phyloP scores from a whole-genome alignment of 2,329 filamentous ascomycete species.

The Shiraia bambusicola region DNA sequence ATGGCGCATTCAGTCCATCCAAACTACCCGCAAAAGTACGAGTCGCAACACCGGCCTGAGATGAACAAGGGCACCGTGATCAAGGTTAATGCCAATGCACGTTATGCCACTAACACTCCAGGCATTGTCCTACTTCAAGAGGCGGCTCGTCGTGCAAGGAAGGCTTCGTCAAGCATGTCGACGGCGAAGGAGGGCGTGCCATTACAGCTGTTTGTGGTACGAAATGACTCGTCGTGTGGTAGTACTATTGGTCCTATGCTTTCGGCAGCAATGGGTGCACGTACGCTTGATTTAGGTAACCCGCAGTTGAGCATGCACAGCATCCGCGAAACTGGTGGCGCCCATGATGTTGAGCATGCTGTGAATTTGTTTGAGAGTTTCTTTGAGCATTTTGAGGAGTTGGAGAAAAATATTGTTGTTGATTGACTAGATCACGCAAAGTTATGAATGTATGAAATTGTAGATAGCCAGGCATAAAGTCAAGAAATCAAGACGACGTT shows the following conservation, averaged over 20 bases:
- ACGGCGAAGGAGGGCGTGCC: slow-evolving; percentile 68
- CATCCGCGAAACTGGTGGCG: slow-evolving; percentile 88
- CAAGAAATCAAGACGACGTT: slow-evolving; percentile 3
- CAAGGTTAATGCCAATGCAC: slow-evolving; percentile 97
- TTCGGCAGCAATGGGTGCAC: slow-evolving; percentile 77
- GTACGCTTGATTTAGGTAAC: slow-evolving; percentile 91
- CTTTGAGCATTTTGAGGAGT: slow-evolving; percentile 77
- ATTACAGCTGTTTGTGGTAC: slow-evolving; percentile 91
- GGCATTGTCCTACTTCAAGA: slow-evolving; percentile 93
- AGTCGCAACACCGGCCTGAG: slow-evolving; percentile 83
- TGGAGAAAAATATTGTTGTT: slow-evolving; percentile 77
- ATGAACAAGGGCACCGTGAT: slow-evolving; percentile 97
- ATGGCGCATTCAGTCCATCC: slow-evolving; percentile 97
- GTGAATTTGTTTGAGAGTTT: slow-evolving; percentile 86
- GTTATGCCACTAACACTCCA: slow-evolving; percentile 94
- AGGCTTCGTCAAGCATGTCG: slow-evolving; percentile 45
- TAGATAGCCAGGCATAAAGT: not conserved
- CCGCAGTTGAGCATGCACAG: slow-evolving; percentile 96
- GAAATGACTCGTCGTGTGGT: slow-evolving; percentile 92
- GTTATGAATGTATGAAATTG: slow-evolving; percentile 17
- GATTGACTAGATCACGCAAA: slow-evolving; percentile 57
- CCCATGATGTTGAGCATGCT: slow-evolving; percentile 82
- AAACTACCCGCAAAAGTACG: slow-evolving; percentile 91
- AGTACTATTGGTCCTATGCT: slow-evolving; percentile 98
- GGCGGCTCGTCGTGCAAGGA: slow-evolving; percentile 65